phyloP scores from a whole-genome alignment of 2,329 filamentous ascomycete species.

The Aspergillus aculeatus region DNA sequence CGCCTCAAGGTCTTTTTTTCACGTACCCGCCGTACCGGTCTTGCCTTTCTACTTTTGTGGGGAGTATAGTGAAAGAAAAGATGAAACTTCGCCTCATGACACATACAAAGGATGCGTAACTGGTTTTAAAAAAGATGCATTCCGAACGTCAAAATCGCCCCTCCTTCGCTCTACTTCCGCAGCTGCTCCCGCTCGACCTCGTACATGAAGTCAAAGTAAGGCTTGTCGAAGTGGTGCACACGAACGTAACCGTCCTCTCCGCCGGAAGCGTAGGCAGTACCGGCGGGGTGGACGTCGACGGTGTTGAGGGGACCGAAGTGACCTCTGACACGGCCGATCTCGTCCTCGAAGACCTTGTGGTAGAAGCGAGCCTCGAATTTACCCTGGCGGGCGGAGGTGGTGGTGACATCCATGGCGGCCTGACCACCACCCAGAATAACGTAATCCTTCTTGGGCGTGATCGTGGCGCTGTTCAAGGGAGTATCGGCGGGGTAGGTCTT shows the following conservation, averaged over 20 bases:
- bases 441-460: conserved; percentile 94
- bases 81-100: conserved; percentile 35
- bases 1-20: conserved; percentile 27
- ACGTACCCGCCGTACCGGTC: conserved; percentile 25
- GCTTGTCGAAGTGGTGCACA: conserved; percentile 97
- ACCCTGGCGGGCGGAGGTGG: conserved; percentile 87
- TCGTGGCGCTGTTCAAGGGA: conserved; percentile 90
- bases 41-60: conserved; percentile 23
- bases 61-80: conserved; percentile 8
- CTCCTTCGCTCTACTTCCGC: conserved; percentile 39
- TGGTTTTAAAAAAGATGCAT: conserved; percentile 22
- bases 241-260: conserved; percentile 98
- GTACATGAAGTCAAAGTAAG: conserved; percentile 98
- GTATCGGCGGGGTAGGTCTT: conserved; percentile 94
- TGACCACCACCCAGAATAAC: conserved; percentile 98
- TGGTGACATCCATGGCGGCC: conserved; percentile 98
- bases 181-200: conserved; percentile 87
- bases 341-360: conserved; percentile 99
- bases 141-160: conserved; percentile 10
- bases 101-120: conserved; percentile 36
- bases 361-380: conserved; percentile 99
- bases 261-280: conserved; percentile 89
- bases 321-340: conserved; percentile 93
- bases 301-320: conserved; percentile 98
- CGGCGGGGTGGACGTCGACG: conserved; percentile 86